phyloP scores from a whole-genome alignment of 2,329 filamentous ascomycete species.

The Colletotrichum gloeosporioides region DNA sequence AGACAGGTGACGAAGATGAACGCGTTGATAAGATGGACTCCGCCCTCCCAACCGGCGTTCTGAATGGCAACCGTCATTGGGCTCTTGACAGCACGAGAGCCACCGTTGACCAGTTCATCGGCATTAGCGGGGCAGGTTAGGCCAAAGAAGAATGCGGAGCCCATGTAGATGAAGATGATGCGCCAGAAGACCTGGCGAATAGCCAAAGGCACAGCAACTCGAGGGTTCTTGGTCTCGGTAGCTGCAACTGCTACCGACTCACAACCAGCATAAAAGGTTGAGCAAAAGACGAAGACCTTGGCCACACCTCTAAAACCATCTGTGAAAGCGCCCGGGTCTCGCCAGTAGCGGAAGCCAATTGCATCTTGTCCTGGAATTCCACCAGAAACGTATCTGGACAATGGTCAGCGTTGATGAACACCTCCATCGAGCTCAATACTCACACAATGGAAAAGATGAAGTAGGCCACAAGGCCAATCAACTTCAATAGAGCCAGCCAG shows the following conservation, averaged over 20 bases:
- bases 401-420: neutral
- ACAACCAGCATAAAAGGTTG: conserved; percentile 74
- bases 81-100: conserved; percentile 69
- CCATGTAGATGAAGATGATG: conserved; percentile 70
- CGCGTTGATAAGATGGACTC: conserved; percentile 79
- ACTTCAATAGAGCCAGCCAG: conserved; percentile 77
- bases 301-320: conserved; percentile 72
- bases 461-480: conserved; percentile 72
- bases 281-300: conserved; percentile 72
- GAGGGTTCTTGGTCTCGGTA: conserved; percentile 64
- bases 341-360: conserved; percentile 76
- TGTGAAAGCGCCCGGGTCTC: conserved; percentile 71
- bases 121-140: conserved; percentile 76
- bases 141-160: conserved; percentile 76
- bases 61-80: conserved; percentile 78
- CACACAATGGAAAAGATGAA: conserved; percentile 75
- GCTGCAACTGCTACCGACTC: conserved; percentile 68
- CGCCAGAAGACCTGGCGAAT: conserved; percentile 67
- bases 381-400: conserved; percentile 63
- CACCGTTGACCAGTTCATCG: conserved; percentile 64
- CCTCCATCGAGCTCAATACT: conserved; percentile 18
- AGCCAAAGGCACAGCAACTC: conserved; percentile 60
- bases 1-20: conserved; percentile 78
- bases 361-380: conserved; percentile 63
- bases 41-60: conserved; percentile 75